These are phyloP conservation scores for Colletotrichum chrysophilum DNA, from an alignment of 2,329 filamentous ascomycete species.

Conservation along the genomic window DNA sequence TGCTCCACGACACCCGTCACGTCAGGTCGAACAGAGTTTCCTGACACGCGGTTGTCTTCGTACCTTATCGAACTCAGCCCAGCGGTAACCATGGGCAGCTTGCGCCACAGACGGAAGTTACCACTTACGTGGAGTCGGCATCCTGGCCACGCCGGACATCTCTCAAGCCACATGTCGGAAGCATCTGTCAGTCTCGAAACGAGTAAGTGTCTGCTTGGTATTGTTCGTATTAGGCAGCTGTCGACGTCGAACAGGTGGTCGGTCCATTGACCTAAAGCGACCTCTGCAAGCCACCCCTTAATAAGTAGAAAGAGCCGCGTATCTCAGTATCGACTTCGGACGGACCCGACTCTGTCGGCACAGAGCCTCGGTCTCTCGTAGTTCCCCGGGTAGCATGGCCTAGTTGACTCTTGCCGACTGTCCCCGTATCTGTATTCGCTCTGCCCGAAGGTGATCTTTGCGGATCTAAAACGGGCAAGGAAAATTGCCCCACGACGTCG, in stretches of 20 bases:
- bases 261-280: background rate
- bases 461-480: background rate
- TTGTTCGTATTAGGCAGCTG: background rate
- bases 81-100: background rate
- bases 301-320: background rate
- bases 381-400: background rate
- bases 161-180: background rate
- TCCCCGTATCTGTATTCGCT: background rate
- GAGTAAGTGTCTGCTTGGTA: background rate
- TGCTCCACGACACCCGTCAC: background rate
- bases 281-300: background rate
- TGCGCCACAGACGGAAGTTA: background rate
- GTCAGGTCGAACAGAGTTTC: background rate
- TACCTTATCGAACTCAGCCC: background rate
- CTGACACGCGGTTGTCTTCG: background rate
- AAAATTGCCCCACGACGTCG: background rate
- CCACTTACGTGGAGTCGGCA: background rate
- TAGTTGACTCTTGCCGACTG: background rate
- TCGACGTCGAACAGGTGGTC: background rate
- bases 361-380: background rate
- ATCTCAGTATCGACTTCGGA: background rate
- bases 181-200: background rate
- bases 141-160: background rate
- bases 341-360: background rate
- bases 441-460: background rate